These are phyloP conservation scores for Melastoma malabathricum DNA, from an alignment of 345 rosid species.

Conservation along the genomic window DNA sequence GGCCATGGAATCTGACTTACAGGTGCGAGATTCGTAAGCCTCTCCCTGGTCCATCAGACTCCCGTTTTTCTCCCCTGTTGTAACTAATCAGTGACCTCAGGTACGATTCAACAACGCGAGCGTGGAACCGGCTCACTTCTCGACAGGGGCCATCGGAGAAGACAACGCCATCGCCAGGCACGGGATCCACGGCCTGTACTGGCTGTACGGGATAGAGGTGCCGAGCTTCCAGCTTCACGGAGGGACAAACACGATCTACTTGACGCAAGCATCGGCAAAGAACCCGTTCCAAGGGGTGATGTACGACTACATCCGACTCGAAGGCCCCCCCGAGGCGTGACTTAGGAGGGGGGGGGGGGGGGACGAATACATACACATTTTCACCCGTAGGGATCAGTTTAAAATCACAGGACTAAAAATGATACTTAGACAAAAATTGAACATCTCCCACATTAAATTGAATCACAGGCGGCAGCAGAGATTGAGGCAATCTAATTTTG, in stretches of 20 bases:
- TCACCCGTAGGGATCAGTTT: too few species aligned
- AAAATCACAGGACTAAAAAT: too few species aligned
- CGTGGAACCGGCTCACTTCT: slow-evolving; percentile 16
- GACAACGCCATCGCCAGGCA: slow-evolving; percentile 82
- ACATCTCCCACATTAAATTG: not conserved
- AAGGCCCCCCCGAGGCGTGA: slow-evolving; percentile 28
- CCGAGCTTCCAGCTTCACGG: slow-evolving; percentile 18
- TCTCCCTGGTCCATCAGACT: too few species aligned
- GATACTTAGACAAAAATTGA: too few species aligned
- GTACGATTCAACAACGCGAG: slow-evolving; percentile 37
- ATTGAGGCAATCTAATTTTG: too few species aligned
- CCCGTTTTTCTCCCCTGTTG: not conserved
- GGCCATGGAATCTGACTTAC: slow-evolving; percentile 30
- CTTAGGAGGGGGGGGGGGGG: too few species aligned
- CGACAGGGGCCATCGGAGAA: slow-evolving; percentile 42
- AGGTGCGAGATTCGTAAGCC: slow-evolving; percentile 14
- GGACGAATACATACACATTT: not conserved
- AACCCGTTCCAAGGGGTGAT: slow-evolving; percentile 44
- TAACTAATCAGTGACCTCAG: slow-evolving; percentile 11
- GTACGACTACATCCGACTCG: slow-evolving; percentile 82
- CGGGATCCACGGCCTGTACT: slow-evolving; percentile 73
- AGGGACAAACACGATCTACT: slow-evolving; percentile 44
- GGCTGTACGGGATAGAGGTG: slow-evolving; percentile 41
- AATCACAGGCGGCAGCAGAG: not conserved
- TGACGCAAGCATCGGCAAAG: slow-evolving; percentile 39